Conservation (phyloP, 2,329 filamentous ascomycete genomes). For the Magnaporthiopsis incrustans region DNA sequence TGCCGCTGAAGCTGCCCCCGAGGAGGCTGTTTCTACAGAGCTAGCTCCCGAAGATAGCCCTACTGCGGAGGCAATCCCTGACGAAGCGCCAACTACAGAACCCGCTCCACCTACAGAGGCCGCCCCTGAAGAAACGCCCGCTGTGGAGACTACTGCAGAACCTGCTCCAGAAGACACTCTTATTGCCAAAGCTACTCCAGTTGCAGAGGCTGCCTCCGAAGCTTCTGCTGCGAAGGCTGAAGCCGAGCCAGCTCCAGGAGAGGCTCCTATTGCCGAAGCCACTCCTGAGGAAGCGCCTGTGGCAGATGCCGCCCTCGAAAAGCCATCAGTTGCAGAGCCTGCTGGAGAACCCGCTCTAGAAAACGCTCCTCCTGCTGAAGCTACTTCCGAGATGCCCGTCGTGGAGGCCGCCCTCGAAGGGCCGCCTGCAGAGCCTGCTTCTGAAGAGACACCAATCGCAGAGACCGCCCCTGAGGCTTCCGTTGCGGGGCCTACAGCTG, state of each 20-base stretch:
- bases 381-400: neutral
- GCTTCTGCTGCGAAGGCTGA: neutral
- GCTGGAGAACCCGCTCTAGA: neutral
- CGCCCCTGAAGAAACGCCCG: conserved; percentile 9
- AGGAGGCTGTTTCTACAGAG: too few species aligned
- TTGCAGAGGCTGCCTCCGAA: neutral
- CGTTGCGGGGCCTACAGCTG: neutral
- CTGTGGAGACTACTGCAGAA: conserved; percentile 5
- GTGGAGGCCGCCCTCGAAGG: neutral
- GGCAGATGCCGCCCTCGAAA: neutral
- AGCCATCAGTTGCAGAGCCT: neutral
- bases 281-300: neutral
- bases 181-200: neutral
- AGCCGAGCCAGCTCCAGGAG: neutral
- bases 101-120: neutral
- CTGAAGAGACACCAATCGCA: neutral
- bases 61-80: neutral
- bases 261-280: neutral
- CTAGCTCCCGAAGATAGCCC: neutral
- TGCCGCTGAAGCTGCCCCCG: too few species aligned
- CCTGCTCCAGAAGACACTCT: neutral
- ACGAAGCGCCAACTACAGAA: neutral
- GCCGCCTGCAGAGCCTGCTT: neutral
- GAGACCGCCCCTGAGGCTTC: neutral
- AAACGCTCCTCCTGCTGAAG: neutral